These are phyloP conservation scores for Kodamaea laetipori DNA, from an alignment of 805 yeast genomes.

Conservation along the genomic window DNA sequence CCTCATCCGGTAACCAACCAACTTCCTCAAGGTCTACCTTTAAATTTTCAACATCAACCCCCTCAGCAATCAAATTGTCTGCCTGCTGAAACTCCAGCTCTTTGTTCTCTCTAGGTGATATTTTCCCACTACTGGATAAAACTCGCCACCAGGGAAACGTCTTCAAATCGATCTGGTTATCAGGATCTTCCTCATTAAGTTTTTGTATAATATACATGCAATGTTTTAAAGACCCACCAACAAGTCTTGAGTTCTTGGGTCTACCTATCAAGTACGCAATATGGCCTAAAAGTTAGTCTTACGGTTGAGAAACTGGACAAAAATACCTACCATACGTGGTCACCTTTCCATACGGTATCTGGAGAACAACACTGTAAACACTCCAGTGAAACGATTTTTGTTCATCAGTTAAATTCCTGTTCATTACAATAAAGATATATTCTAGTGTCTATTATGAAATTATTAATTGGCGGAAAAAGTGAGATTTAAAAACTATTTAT, in stretches of 20 bases:
- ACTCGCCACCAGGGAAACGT: conserved; percentile 84
- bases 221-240: conserved; percentile 68
- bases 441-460: neutral
- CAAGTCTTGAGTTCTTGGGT: conserved; percentile 73
- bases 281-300: conserved; percentile 47
- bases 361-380: conserved; percentile 54
- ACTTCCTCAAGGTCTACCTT: conserved; percentile 44
- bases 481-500: conserved; percentile 3
- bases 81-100: conserved; percentile 51
- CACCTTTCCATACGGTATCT: conserved; percentile 63
- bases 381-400: conserved; percentile 59
- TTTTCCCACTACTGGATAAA: conserved; percentile 60
- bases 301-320: too few relatives aligned
- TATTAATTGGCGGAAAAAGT: conserved; percentile 4
- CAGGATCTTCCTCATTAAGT: conserved; percentile 24
- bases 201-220: conserved; percentile 25
- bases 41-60: conserved; percentile 36
- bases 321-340: conserved; percentile 66
- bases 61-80: conserved; percentile 48
- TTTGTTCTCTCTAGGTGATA: conserved; percentile 52
- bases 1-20: conserved; percentile 74
- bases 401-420: conserved; percentile 39
- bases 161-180: conserved; percentile 16
- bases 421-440: conserved; percentile 1
- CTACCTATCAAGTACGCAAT: conserved; percentile 62